Percentiles rank a stretch among this genome's conserved stretches.
These are phyloP conservation scores for Isabelozyma rhagii DNA, from an alignment of 805 yeast species.

Conservation along the genomic window DNA sequence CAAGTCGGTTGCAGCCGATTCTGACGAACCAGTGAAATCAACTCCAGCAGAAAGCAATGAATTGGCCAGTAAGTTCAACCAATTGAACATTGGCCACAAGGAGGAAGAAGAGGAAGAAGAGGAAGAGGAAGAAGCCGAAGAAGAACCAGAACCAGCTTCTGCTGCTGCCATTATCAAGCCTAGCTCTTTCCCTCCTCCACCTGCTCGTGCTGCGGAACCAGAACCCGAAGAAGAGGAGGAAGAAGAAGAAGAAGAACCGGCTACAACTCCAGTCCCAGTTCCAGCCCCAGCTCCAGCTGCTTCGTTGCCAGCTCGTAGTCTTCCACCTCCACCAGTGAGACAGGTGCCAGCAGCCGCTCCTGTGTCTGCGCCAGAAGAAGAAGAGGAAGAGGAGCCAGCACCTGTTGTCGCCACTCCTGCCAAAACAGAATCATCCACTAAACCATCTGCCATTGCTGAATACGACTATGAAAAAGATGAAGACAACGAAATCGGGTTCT, in stretches of 20 bases:
- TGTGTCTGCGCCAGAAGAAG: constrained; percentile 5
- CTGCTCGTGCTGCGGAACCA: constrained; percentile 2
- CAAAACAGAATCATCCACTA: constrained; percentile 5
- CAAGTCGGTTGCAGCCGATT: constrained; percentile 35
- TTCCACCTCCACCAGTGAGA: constrained; percentile 16
- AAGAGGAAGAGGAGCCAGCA: constrained; percentile 9
- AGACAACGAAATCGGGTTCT: constrained; percentile 68
- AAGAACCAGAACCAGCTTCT: constrained; percentile 5
- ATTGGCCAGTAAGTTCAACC: constrained; percentile 12
- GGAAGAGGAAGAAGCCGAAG: constrained; percentile 11
- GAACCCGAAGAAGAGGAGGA: constrained; percentile 7
- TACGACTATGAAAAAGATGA: constrained; percentile 78
- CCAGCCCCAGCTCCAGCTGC: constrained; percentile 6
- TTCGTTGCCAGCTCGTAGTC: constrained; percentile 15
- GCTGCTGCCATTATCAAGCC: constrained; percentile 7
- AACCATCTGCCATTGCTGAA: constrained; percentile 64
- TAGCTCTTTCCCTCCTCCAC: constrained; percentile 6
- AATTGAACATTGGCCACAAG: constrained; percentile 2
- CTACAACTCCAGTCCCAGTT: constrained; percentile 4
- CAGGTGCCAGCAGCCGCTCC: constrained; percentile 6
- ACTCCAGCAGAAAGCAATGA: constrained; percentile 20
- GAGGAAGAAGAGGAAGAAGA: constrained; percentile 11
- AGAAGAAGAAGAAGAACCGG: constrained; percentile 9
- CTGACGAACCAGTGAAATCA: constrained; percentile 10
- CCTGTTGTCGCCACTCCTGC: constrained; percentile 14